Conservation (phyloP, 352 stramenopile species). For the Saprolegnia parasitica region DNA sequence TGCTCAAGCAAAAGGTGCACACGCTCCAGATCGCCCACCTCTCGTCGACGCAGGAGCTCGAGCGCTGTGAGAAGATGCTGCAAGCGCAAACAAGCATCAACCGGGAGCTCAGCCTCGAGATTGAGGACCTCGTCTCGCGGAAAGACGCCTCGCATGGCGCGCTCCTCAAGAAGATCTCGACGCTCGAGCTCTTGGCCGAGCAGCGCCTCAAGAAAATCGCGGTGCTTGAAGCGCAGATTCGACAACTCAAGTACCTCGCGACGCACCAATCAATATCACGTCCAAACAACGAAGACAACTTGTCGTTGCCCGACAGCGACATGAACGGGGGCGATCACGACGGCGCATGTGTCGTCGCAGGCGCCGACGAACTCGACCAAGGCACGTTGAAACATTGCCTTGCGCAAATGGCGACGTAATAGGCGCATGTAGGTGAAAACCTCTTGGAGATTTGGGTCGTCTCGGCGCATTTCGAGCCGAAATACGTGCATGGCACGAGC, state of each 20-base stretch:
- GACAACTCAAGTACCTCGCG: conserved; percentile 76
- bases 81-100: conserved; percentile 94
- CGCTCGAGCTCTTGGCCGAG: conserved; percentile 79
- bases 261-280: not conserved
- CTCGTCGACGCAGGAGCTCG: conserved; percentile 86
- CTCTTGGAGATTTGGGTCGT: conserved; percentile 88
- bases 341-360: not conserved
- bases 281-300: not conserved
- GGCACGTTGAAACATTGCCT: not conserved
- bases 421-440: conserved; percentile 78
- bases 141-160: conserved; percentile 67
- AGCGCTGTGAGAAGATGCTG: conserved; percentile 92
- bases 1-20: conserved; percentile 57
- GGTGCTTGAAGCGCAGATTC: conserved; percentile 81
- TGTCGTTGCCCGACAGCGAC: conserved; percentile 27
- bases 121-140: conserved; percentile 78
- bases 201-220: conserved; percentile 80
- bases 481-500: conserved; percentile 52
- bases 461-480: conserved; percentile 62
- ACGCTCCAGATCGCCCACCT: conserved; percentile 87
- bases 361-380: conserved; percentile 10
- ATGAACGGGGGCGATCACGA: not conserved
- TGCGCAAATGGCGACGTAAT: too few relatives aligned
- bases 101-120: conserved; percentile 84
- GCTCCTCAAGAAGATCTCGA: conserved; percentile 74